Conservation (phyloP, 345 rosid genomes). For the Salix viminalis region DNA sequence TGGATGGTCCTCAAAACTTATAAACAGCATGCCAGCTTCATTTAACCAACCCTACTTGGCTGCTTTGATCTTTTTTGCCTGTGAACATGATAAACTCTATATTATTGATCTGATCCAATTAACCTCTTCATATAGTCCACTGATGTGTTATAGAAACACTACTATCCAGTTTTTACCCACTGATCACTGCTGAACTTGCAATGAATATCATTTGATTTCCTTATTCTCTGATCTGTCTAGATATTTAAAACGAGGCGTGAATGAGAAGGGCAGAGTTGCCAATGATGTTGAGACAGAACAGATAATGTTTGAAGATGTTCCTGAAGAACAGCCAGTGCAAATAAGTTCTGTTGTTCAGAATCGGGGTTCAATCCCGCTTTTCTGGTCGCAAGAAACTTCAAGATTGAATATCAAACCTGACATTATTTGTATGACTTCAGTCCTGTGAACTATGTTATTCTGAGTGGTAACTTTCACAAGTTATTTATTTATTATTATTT, state of each 20-base stretch:
- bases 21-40: slow-evolving; percentile 1
- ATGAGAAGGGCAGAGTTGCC: slow-evolving; percentile 93
- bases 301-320: slow-evolving; percentile 74
- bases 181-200: slow-evolving; percentile 5
- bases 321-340: slow-evolving; percentile 51
- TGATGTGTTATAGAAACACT: neutral
- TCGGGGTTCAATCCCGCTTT: slow-evolving; percentile 94
- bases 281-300: slow-evolving; percentile 99
- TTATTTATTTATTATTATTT: slow-evolving; percentile 14
- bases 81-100: neutral
- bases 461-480: neutral
- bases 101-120: neutral
- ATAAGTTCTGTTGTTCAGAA: slow-evolving; percentile 92
- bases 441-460: neutral
- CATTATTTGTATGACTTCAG: slow-evolving; percentile 59
- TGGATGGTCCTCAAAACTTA: neutral
- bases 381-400: slow-evolving; percentile 97
- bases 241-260: slow-evolving; percentile 86
- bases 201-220: slow-evolving; percentile 13
- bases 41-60: neutral
- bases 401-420: slow-evolving; percentile 83
- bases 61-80: neutral
- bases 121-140: neutral
- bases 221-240: slow-evolving; percentile 35
- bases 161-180: neutral